phyloP scores from a whole-genome alignment of 352 stramenopile species.

The Hyaloperonospora brassicae region DNA sequence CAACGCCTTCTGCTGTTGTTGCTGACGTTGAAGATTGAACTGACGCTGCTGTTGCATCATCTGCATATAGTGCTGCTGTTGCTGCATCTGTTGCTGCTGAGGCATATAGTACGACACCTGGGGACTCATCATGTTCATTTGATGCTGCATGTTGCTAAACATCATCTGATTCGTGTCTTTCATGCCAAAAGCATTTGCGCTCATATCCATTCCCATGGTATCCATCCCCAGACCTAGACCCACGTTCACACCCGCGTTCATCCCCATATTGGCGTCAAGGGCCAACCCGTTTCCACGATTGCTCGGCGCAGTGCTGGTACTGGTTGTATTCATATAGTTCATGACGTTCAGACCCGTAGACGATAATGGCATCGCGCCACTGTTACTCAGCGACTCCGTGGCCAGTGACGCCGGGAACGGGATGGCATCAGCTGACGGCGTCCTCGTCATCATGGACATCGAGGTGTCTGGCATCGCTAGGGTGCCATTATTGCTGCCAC shows the following conservation, averaged over 20 bases:
- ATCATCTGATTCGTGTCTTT: slow-evolving; percentile 60
- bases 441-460: slow-evolving; percentile 23
- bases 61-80: slow-evolving; percentile 78
- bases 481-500: slow-evolving; percentile 15
- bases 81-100: slow-evolving; percentile 70
- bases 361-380: slow-evolving; percentile 29
- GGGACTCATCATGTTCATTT: slow-evolving; percentile 67
- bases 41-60: slow-evolving; percentile 35
- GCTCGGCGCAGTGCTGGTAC: slow-evolving; percentile 21
- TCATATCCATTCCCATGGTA: slow-evolving; percentile 55
- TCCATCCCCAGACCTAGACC: slow-evolving; percentile 44
- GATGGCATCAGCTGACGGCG: slow-evolving; percentile 46
- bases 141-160: slow-evolving; percentile 70
- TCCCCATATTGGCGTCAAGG: slow-evolving; percentile 37
- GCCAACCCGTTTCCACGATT: slow-evolving; percentile 19
- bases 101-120: slow-evolving; percentile 58
- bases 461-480: slow-evolving; percentile 26
- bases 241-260: slow-evolving; percentile 49
- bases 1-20: slow-evolving; percentile 32
- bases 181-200: slow-evolving; percentile 41
- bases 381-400: slow-evolving; percentile 39
- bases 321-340: slow-evolving; percentile 30
- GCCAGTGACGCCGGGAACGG: slow-evolving; percentile 68
- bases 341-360: slow-evolving; percentile 38
- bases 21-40: slow-evolving; percentile 29